These are phyloP conservation scores for Balamuthia mandrillaris DNA, from an alignment of 208 protist species.

Conservation along the genomic window DNA sequence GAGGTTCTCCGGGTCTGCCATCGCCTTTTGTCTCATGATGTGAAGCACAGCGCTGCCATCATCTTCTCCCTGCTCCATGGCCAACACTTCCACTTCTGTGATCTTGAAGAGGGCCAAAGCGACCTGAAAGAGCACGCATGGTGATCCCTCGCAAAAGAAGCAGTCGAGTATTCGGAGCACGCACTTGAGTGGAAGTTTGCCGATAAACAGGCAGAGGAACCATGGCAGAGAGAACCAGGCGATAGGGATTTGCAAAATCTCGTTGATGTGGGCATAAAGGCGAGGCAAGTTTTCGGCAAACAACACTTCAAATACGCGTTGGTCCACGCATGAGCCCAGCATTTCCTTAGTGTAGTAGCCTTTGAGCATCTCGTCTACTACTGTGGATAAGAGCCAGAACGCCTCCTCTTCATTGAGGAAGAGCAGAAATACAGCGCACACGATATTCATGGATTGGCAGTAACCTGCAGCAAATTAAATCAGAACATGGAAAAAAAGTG, in stretches of 20 bases:
- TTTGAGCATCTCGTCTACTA: conserved; percentile 56
- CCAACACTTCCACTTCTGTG: not conserved
- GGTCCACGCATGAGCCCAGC: conserved; percentile 29
- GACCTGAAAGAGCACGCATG: conserved; percentile 23
- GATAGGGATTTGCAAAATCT: not conserved
- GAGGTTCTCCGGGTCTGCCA: not conserved
- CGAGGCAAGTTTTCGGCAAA: not conserved
- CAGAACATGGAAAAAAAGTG: too few species aligned
- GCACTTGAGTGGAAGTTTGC: conserved; percentile 21
- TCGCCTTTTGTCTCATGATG: not conserved
- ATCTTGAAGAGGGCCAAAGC: conserved; percentile 31
- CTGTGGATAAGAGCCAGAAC: conserved; percentile 8
- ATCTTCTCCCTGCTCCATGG: not conserved
- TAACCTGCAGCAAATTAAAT: not conserved
- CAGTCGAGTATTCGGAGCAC: conserved; percentile 22
- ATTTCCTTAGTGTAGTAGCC: conserved; percentile 37
- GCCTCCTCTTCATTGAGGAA: conserved; percentile 30
- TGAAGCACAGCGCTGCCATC: not conserved
- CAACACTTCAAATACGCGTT: conserved; percentile 26
- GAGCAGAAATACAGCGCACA: not conserved
- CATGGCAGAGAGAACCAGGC: conserved; percentile 25
- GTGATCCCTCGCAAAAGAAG: conserved; percentile 14
- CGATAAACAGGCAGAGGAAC: conserved; percentile 37
- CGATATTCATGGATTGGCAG: conserved; percentile 31
- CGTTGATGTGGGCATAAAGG: not conserved